Conservation (phyloP, 2,329 filamentous ascomycete genomes). For the Nemania bipapillata region DNA sequence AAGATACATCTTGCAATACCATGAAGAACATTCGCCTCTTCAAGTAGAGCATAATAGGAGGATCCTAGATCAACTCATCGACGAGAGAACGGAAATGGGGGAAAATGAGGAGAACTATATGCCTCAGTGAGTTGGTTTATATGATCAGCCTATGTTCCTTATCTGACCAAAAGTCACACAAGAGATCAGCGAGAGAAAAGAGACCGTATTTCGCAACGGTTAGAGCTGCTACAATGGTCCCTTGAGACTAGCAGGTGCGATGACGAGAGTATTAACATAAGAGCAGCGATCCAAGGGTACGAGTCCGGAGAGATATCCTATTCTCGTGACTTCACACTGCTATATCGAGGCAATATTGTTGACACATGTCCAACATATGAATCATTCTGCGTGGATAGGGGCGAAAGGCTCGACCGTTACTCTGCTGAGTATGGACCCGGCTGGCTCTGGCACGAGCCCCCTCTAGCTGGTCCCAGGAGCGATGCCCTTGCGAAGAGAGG, state of each 20-base stretch:
- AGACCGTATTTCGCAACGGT: constrained; percentile 50
- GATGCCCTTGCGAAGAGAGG: constrained; percentile 50
- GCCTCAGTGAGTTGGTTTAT: constrained; percentile 43
- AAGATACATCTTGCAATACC: constrained; percentile 48
- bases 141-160: not conserved
- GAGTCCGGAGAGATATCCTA: constrained; percentile 55
- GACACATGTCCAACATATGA: constrained; percentile 54
- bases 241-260: constrained; percentile 51
- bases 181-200: constrained; percentile 47
- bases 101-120: constrained; percentile 52
- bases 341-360: constrained; percentile 58
- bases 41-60: constrained; percentile 41
- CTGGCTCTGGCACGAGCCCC: constrained; percentile 61
- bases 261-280: constrained; percentile 56
- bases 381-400: constrained; percentile 55
- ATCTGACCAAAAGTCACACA: constrained; percentile 27
- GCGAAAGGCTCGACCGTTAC: constrained; percentile 56
- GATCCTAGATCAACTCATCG: constrained; percentile 44
- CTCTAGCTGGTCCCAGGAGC: constrained; percentile 48
- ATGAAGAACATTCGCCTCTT: constrained; percentile 45
- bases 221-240: constrained; percentile 49
- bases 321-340: constrained; percentile 55
- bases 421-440: constrained; percentile 52
- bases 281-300: constrained; percentile 57
- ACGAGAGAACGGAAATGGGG: constrained; percentile 47